Percentiles rank a stretch among this genome's conserved stretches.
Conservation (phyloP, 73 alveolate genomes). For the Paramecium primaurelia region DNA sequence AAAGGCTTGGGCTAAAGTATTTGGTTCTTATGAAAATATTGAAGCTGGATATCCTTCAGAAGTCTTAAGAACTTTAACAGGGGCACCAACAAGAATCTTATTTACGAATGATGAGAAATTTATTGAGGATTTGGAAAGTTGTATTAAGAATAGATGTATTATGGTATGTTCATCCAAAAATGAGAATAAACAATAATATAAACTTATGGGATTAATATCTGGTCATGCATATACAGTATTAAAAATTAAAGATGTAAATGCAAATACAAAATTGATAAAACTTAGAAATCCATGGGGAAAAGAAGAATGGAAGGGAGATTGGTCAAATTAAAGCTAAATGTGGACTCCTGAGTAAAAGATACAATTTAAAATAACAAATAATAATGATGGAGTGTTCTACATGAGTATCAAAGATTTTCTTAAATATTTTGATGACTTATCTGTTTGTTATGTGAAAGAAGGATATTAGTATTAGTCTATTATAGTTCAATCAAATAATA, state of each 20-base stretch:
- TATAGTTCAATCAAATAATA: neutral
- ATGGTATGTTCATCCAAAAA: constrained; percentile 64
- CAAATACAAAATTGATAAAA: neutral
- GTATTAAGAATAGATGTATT: constrained; percentile 57
- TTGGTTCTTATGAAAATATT: constrained; percentile 89
- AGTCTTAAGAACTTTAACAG: constrained; percentile 75
- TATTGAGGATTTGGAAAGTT: constrained; percentile 60
- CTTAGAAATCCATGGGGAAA: constrained; percentile 42
- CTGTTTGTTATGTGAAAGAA: constrained; percentile 12
- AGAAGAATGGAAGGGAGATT: constrained; percentile 82
- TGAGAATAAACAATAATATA: constrained; percentile 28
- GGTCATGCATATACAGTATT: constrained; percentile 72
- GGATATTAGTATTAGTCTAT: neutral
- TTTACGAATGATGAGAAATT: constrained; percentile 61
- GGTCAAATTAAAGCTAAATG: constrained; percentile 81
- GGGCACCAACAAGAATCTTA: constrained; percentile 67
- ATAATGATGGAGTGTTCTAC: neutral
- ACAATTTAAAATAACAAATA: constrained; percentile 27
- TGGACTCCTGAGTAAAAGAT: constrained; percentile 87
- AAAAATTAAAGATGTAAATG: neutral
- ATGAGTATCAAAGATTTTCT: neutral
- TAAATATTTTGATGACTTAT: neutral
- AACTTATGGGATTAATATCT: constrained; percentile 69
- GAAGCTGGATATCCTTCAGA: constrained; percentile 89
- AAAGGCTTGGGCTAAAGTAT: constrained; percentile 96